Percentiles rank a stretch among this genome's conserved stretches.
Evolutionary conservation across 495 filamentous ascomycete genomes (phyloP).

Genomic region (Aspergillus taichungensis): DNA sequence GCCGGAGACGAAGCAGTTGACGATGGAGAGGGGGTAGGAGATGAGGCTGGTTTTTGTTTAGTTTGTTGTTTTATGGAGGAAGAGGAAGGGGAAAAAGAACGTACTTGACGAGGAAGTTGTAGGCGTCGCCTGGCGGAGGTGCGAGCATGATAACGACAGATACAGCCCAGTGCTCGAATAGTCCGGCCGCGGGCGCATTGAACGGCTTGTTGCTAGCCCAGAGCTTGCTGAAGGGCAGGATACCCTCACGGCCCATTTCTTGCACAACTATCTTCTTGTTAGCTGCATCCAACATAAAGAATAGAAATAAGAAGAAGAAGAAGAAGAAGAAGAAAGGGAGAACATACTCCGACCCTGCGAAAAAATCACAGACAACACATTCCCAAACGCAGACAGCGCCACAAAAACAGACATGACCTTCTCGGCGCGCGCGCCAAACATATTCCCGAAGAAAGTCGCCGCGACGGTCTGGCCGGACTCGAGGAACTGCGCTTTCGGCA

Average conservation of each 20-base stretch:
- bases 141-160: conserved; percentile 53
- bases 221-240: conserved; percentile 51
- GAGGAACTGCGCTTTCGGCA: conserved; percentile 54
- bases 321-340: conserved; percentile 4
- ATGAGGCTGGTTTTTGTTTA: conserved; percentile 39
- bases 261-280: conserved; percentile 37
- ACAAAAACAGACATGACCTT: conserved; percentile 61
- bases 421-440: conserved; percentile 51
- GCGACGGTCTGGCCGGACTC: conserved; percentile 52
- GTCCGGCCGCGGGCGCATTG: conserved; percentile 51
- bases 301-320: too few species aligned
- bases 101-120: conserved; percentile 56
- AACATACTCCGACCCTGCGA: conserved; percentile 50
- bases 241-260: conserved; percentile 57
- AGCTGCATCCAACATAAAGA: too few species aligned
- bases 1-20: conserved; percentile 51
- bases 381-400: conserved; percentile 62
- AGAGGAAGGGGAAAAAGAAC: conserved; percentile 11
- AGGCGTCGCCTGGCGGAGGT: conserved; percentile 55
- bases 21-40: conserved; percentile 50
- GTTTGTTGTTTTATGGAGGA: conserved; percentile 10
- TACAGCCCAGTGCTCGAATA: conserved; percentile 54
- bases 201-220: conserved; percentile 59
- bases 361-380: conserved; percentile 62
- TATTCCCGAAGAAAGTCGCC: conserved; percentile 56